These are phyloP conservation scores for Hypoxylon sp. DNA, from an alignment of 2,329 filamentous ascomycete genomes.

Conservation along the genomic window DNA sequence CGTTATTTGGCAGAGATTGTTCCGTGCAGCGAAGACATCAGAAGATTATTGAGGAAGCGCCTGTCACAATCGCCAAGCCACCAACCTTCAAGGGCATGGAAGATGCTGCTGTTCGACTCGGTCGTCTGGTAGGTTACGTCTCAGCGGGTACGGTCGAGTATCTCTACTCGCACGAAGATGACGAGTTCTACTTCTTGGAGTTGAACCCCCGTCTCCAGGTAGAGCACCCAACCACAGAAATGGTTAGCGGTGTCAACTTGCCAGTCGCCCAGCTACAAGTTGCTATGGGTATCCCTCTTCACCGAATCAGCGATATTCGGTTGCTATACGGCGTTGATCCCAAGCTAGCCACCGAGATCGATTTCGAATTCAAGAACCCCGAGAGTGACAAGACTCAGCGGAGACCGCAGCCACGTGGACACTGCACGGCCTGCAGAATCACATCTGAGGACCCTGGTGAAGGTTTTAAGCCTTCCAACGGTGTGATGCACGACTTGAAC, in stretches of 20 bases:
- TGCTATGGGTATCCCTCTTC: conserved; percentile 97
- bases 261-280: conserved; percentile 98
- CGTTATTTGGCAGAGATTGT: conserved; percentile 97
- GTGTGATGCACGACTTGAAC: conserved; percentile 99
- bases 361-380: conserved; percentile 95
- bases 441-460: conserved; percentile 99
- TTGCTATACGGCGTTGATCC: conserved; percentile 96
- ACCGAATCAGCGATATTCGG: conserved; percentile 96
- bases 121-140: conserved; percentile 95
- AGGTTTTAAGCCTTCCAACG: conserved; percentile 99
- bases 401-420: conserved; percentile 92
- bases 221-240: conserved; percentile 99
- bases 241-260: conserved; percentile 98
- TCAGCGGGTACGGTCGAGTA: conserved; percentile 99
- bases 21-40: conserved; percentile 98
- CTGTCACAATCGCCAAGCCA: conserved; percentile 93
- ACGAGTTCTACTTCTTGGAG: conserved; percentile 99
- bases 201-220: conserved; percentile 99
- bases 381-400: conserved; percentile 88
- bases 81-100: conserved; percentile 97
- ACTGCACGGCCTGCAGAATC: conserved; percentile 98
- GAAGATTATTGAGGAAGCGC: conserved; percentile 99
- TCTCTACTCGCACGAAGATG: conserved; percentile 95
- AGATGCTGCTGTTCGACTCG: conserved; percentile 93
- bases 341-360: conserved; percentile 86